phyloP scores from a whole-genome alignment of 768 basidiomycete species.

The Amanita jacksonii region DNA sequence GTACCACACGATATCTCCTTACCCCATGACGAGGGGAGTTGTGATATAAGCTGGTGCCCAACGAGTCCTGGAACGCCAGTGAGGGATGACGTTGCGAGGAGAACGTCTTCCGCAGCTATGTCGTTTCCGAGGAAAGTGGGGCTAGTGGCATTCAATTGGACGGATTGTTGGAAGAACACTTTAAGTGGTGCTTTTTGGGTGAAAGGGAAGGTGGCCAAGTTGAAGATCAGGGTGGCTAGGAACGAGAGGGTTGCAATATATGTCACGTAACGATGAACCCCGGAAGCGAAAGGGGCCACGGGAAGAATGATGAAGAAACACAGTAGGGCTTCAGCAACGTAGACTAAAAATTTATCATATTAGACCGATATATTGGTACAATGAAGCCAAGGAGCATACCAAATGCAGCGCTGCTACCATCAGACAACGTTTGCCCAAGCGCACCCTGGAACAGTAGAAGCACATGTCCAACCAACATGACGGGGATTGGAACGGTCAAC shows the following conservation, averaged over 20 bases:
- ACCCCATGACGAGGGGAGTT: constrained; percentile 41
- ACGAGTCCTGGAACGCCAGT: constrained; percentile 37
- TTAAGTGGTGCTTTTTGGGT: constrained; percentile 52
- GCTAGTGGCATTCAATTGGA: constrained; percentile 31
- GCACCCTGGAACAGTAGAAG: constrained; percentile 18
- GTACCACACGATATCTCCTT: constrained; percentile 24
- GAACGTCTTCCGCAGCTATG: constrained; percentile 17
- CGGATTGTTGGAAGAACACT: constrained; percentile 57
- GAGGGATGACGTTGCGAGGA: constrained; percentile 27
- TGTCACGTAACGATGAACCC: constrained; percentile 25
- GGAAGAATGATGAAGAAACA: constrained; percentile 47
- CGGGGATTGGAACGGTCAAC: constrained; percentile 19
- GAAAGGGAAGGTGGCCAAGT: constrained; percentile 52
- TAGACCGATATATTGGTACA: neutral
- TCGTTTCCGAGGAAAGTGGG: constrained; percentile 11
- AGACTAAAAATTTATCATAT: constrained; percentile 31
- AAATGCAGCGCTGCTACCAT: constrained; percentile 23
- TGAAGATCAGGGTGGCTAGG: constrained; percentile 32
- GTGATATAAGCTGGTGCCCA: constrained; percentile 30
- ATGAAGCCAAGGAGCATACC: constrained; percentile 29
- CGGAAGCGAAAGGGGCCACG: constrained; percentile 54
- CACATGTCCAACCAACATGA: constrained; percentile 21
- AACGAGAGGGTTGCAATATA: constrained; percentile 29
- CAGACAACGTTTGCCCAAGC: constrained; percentile 20
- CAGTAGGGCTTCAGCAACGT: constrained; percentile 33